phyloP scores from a whole-genome alignment of 768 basidiomycete species.

The Tulasnella sp. region DNA sequence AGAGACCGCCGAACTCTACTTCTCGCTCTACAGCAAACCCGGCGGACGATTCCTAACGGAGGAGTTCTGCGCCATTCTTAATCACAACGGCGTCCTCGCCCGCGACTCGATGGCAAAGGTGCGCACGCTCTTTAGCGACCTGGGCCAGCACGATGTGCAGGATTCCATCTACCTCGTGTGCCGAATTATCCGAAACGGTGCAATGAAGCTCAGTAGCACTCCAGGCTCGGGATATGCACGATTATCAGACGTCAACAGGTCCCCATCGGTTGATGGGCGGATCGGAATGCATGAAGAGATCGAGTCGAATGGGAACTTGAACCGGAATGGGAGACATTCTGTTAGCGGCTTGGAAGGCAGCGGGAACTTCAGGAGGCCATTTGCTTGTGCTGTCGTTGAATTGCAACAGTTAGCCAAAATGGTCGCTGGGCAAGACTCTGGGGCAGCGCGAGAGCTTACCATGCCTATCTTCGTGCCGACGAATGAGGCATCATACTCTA shows the following conservation, averaged over 20 bases:
- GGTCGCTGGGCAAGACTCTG: slow-evolving; percentile 50
- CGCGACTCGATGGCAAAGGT: slow-evolving; percentile 36
- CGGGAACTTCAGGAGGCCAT: slow-evolving; percentile 61
- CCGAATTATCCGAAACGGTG: slow-evolving; percentile 77
- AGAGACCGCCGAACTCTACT: slow-evolving; percentile 86
- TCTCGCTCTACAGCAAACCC: slow-evolving; percentile 81
- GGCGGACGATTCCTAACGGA: slow-evolving; percentile 84
- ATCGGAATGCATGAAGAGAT: slow-evolving; percentile 6
- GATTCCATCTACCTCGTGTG: slow-evolving; percentile 85
- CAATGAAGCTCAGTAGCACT: slow-evolving; percentile 58
- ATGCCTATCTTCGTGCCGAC: slow-evolving; percentile 82
- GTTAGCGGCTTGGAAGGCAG: neutral
- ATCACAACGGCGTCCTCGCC: slow-evolving; percentile 83
- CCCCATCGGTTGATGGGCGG: slow-evolving; percentile 19
- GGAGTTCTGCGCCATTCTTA: slow-evolving; percentile 80
- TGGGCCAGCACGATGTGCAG: slow-evolving; percentile 75
- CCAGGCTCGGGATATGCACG: slow-evolving; percentile 47
- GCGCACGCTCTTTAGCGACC: slow-evolving; percentile 80
- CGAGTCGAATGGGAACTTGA: neutral
- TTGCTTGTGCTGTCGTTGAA: slow-evolving; percentile 92
- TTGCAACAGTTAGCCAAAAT: slow-evolving; percentile 63
- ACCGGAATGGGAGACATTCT: neutral
- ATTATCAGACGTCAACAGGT: slow-evolving; percentile 31
- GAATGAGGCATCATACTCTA: slow-evolving; percentile 79
- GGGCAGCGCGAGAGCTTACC: slow-evolving; percentile 57